Conservation (phyloP, 345 rosid genomes). For the Linum tenue region DNA sequence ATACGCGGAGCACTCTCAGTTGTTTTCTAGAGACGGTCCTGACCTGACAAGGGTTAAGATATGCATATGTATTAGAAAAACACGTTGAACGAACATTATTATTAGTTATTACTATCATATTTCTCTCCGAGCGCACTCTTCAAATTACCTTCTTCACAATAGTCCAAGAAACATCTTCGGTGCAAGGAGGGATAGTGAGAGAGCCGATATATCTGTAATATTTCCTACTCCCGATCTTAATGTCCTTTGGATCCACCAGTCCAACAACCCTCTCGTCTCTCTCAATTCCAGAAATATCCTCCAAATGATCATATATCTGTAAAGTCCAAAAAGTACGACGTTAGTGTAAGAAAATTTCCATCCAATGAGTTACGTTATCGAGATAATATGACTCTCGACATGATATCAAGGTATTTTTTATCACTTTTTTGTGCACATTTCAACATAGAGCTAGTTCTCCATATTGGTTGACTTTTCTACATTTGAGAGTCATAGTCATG, state of each 20-base stretch:
- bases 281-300: conserved; percentile 18
- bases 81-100: background rate
- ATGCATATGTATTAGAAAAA: background rate
- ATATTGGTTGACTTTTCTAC: too few species aligned
- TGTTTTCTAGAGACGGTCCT: conserved; percentile 55
- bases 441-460: too few species aligned
- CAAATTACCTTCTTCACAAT: conserved; percentile 41
- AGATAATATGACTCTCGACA: too few species aligned
- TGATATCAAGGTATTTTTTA: too few species aligned
- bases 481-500: too few species aligned
- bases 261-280: conserved; percentile 34
- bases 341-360: too few species aligned
- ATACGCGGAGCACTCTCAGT: conserved; percentile 53
- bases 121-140: too few species aligned
- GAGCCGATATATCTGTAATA: conserved; percentile 79
- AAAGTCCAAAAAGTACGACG: background rate
- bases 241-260: conserved; percentile 36
- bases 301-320: conserved; percentile 39
- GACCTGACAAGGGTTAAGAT: conserved; percentile 27
- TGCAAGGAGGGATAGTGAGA: conserved; percentile 81
- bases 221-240: conserved; percentile 47
- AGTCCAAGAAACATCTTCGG: conserved; percentile 67
- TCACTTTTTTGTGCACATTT: too few species aligned
- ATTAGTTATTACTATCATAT: too few species aligned
- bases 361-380: too few species aligned